Evolutionary conservation across 1,284 basidiomycete genomes (phyloP), one percentile per base, ranked within the genome.

Genomic region (Phellinidium pouzarii): DNA sequence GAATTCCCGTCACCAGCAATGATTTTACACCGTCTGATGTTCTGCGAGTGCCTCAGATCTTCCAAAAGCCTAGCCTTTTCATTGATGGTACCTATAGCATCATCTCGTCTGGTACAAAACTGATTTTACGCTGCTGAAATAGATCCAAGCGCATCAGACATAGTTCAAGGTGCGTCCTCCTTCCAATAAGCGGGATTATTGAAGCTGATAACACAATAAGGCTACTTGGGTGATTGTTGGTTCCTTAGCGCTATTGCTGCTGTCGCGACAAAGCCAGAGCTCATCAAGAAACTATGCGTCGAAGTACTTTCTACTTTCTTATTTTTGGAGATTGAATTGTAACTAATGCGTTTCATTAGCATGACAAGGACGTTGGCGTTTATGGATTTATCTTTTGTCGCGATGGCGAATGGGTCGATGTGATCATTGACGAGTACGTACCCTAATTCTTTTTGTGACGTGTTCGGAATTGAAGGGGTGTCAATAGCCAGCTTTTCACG

Each of bases 301-400:
- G 74, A 70, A 34, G 73, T 76, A 54, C 52, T 70, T 41, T 41
- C 26, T 12, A 11, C 23, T 31, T 38, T 14, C 14, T 38, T 4
- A n/a, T 17, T 20, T 12, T n/a, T 19, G 17, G 11, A 5, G 14
- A n/a, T 17, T 40, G 7, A 3, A 4, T 6, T 9, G 12, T 40
- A 17, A 41, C 41, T 27, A 52, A 59, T 45, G 20, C 38, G 1
- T 47, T 27, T 50, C 31, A 41, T 12, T 52, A 78, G 77, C 65
- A 71, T 29, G 75, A 79, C 53, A 74, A 76, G 57, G 57, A 59
- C 49, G 60, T 59, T n/a, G 77, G 77, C 2, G 71, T 80, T 6
- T 80, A 80, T 59, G 78, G 78, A 5, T 78, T 78, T 59, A 73
- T 78, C 43, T 78, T 78, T 63, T 77, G 74, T 63, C 64, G 71